A percentile compares a stretch with the other conserved stretches of the same genome.
Conservation (phyloP, 805 yeast species). For the Komagataella populi region DNA sequence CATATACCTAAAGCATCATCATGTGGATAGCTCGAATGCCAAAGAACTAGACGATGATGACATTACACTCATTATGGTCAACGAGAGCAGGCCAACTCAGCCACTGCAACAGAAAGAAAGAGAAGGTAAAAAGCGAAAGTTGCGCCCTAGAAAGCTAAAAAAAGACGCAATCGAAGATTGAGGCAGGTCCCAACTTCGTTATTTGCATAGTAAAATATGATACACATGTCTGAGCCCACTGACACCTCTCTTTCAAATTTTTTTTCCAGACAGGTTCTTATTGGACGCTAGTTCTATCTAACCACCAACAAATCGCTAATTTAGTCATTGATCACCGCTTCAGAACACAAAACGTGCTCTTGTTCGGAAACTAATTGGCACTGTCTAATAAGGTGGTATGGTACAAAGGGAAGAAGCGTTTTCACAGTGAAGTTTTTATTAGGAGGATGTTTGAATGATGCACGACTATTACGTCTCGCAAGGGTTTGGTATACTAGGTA, state of each 20-base stretch:
- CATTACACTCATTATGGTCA: neutral
- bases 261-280: conserved; percentile 37
- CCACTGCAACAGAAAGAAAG: neutral
- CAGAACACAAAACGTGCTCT: neutral
- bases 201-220: neutral
- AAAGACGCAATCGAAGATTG: neutral
- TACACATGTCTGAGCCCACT: conserved; percentile 25
- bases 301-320: conserved; percentile 20
- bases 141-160: neutral
- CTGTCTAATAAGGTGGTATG: conserved; percentile 3
- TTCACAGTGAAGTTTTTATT: neutral
- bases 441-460: neutral
- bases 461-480: neutral
- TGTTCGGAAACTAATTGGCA: neutral
- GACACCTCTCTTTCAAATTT: conserved; percentile 37
- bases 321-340: neutral
- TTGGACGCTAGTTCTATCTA: conserved; percentile 20
- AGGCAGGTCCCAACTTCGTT: neutral
- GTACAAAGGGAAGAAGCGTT: conserved; percentile 1
- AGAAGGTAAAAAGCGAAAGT: neutral
- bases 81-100: neutral
- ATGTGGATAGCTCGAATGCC: neutral
- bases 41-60: neutral
- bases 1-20: conserved; percentile 23
- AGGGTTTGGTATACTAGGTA: neutral